Conservation (phyloP, 345 rosid species). For the Salix arbutifolia region DNA sequence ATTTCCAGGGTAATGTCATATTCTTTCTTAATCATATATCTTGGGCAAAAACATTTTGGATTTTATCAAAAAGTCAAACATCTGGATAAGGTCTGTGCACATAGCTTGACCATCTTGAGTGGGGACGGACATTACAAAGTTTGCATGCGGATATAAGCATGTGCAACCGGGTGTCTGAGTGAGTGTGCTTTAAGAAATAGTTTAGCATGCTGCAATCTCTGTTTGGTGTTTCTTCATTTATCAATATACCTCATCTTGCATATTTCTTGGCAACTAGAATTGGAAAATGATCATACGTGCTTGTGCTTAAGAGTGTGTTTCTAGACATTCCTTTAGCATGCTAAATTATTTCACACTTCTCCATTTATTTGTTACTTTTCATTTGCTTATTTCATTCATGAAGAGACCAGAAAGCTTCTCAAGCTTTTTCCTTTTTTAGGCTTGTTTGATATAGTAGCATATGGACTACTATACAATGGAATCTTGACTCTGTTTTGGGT, state of each 20-base stretch:
- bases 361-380: background rate
- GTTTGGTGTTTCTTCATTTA: background rate
- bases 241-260: background rate
- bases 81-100: background rate
- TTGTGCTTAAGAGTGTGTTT: background rate
- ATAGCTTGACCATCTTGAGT: background rate
- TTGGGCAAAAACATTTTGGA: background rate
- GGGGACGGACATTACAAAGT: background rate
- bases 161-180: background rate
- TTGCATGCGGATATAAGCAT: background rate
- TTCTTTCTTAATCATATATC: conserved; percentile 5
- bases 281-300: background rate
- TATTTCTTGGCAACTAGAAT: background rate
- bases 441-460: background rate
- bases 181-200: background rate
- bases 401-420: background rate
- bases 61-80: background rate
- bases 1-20: conserved; percentile 47
- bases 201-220: background rate
- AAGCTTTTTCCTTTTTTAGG: background rate
- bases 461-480: background rate
- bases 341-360: background rate
- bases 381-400: background rate
- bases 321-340: background rate
- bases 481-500: background rate